Conservation (phyloP, 2,329 filamentous ascomycete genomes). For the Mycocentrospora acerina region DNA sequence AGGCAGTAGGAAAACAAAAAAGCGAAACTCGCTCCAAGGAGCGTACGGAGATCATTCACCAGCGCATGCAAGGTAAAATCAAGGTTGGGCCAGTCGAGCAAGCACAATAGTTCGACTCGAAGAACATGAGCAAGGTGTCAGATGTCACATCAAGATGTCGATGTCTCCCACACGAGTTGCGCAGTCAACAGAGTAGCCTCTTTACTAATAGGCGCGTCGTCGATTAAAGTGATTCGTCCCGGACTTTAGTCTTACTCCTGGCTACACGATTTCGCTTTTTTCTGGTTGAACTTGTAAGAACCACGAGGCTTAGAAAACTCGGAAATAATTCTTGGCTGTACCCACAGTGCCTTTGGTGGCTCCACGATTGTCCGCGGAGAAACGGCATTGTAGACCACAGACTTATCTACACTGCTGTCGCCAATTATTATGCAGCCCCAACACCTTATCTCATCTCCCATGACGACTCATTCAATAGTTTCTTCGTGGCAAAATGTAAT, state of each 20-base stretch:
- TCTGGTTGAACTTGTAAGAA: too few relatives aligned
- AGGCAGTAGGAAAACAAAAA: constrained; percentile 37
- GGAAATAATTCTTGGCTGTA: too few relatives aligned
- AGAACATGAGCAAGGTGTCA: too few relatives aligned
- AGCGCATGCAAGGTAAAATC: constrained; percentile 47
- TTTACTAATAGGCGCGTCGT: too few relatives aligned
- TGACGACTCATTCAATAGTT: constrained; percentile 1
- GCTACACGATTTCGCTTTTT: too few relatives aligned
- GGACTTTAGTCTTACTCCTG: too few relatives aligned
- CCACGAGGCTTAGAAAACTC: too few relatives aligned
- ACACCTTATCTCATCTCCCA: constrained; percentile 11
- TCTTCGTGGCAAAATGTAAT: constrained; percentile 7
- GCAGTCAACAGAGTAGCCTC: too few relatives aligned
- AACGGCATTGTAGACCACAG: constrained; percentile 4
- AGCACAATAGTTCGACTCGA: constrained; percentile 1
- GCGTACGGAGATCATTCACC: constrained; percentile 51
- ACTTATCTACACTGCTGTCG: constrained; percentile 3
- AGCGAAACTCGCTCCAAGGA: constrained; percentile 34
- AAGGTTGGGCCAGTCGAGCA: constrained; percentile 49
- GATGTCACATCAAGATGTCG: too few relatives aligned
- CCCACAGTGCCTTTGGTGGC: too few relatives aligned
- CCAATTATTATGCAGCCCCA: constrained; percentile 3
- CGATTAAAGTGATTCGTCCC: too few relatives aligned
- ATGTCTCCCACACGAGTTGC: too few relatives aligned
- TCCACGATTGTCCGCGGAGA: constrained; percentile 18